Conservation (phyloP, 768 basidiomycete genomes). For the Crepidotus variabilis region DNA sequence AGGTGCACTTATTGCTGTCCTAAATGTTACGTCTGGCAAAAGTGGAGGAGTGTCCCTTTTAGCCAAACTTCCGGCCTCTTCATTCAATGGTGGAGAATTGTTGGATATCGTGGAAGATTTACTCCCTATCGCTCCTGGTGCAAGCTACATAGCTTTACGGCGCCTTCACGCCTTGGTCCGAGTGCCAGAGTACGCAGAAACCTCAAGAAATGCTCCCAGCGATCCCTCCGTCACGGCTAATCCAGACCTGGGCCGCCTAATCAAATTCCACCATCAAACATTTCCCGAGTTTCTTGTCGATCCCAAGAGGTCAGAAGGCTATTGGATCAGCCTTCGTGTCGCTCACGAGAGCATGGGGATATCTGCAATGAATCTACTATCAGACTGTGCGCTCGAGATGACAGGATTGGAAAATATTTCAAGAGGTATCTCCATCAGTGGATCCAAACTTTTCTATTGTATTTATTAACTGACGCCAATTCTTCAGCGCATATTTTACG, state of each 20-base stretch:
- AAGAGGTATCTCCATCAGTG: too few relatives aligned
- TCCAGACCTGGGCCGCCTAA: not conserved
- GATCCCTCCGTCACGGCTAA: not conserved
- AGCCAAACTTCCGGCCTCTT: not conserved
- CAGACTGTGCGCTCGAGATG: not conserved
- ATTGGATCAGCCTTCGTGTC: not conserved
- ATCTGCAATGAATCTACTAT: not conserved
- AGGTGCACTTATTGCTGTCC: not conserved
- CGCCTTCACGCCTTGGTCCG: constrained; percentile 1
- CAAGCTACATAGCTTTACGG: not conserved
- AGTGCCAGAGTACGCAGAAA: not conserved
- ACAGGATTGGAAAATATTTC: too few relatives aligned
- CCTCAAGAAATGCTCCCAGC: not conserved
- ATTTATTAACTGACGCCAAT: too few relatives aligned
- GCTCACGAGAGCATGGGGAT: not conserved
- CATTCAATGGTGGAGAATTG: not conserved
- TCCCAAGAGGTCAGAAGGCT: not conserved
- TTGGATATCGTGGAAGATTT: not conserved
- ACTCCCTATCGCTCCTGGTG: not conserved
- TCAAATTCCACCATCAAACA: not conserved
- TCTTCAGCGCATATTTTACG: not conserved
- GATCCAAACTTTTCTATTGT: too few relatives aligned
- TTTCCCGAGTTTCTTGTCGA: not conserved
- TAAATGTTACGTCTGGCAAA: not conserved
- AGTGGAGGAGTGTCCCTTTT: not conserved